phyloP scores from a whole-genome alignment of 345 rosid genomes.

The Populus ilicifolia region DNA sequence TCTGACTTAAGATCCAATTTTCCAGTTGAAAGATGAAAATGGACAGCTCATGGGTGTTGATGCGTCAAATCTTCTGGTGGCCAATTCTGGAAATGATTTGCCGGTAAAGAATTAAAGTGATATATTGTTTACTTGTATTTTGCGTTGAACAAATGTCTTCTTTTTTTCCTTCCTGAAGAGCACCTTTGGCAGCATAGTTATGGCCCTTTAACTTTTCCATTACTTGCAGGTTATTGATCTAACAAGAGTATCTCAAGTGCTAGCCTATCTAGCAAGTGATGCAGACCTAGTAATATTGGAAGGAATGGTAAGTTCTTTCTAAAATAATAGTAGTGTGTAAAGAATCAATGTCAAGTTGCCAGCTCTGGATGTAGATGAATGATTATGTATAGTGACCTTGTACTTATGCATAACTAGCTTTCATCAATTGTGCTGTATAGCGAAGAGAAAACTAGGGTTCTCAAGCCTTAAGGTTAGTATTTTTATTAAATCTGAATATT shows the following conservation, averaged over 20 bases:
- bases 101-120: slow-evolving; percentile 57
- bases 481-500: no score
- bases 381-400: neutral
- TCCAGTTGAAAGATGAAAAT: slow-evolving; percentile 81
- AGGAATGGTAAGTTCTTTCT: slow-evolving; percentile 78
- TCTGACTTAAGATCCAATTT: slow-evolving; percentile 25
- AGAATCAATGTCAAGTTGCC: neutral
- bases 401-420: neutral
- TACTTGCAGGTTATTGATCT: slow-evolving; percentile 89
- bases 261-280: slow-evolving; percentile 76
- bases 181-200: neutral
- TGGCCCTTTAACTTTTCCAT: neutral
- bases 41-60: slow-evolving; percentile 81
- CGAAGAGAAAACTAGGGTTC: no score
- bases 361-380: neutral
- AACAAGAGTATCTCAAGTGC: slow-evolving; percentile 76
- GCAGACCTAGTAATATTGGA: slow-evolving; percentile 91
- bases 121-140: neutral
- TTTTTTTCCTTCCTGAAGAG: neutral
- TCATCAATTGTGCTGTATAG: neutral
- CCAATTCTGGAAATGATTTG: slow-evolving; percentile 93
- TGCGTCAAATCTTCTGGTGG: slow-evolving; percentile 71
- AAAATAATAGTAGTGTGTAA: neutral
- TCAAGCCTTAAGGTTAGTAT: no score
- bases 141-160: neutral